phyloP scores from a whole-genome alignment of 2,329 filamentous ascomycete species.

The Aspergillus neoniger region DNA sequence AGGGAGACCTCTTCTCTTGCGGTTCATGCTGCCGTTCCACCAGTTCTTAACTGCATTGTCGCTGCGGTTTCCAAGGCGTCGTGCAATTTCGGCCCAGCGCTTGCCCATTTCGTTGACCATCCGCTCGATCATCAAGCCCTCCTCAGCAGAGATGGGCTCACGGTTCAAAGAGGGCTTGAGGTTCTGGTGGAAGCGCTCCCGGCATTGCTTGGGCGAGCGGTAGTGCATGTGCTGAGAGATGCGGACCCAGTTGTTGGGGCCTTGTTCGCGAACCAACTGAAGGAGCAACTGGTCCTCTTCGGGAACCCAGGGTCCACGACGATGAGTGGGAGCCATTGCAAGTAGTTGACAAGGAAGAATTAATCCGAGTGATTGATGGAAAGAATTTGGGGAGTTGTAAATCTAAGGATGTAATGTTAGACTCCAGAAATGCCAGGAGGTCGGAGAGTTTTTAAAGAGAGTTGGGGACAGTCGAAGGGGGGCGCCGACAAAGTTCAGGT shows the following conservation, averaged over 20 bases:
- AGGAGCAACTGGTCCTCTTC: conserved; percentile 72
- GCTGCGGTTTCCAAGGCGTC: conserved; percentile 77
- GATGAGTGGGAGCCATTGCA: conserved; percentile 55
- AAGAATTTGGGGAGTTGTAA: background rate
- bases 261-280: conserved; percentile 69
- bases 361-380: background rate
- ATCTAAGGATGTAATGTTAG: background rate
- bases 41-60: conserved; percentile 98
- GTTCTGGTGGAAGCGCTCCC: conserved; percentile 92
- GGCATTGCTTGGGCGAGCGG: conserved; percentile 89
- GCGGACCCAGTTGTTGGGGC: conserved; percentile 84
- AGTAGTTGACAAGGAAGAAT: background rate
- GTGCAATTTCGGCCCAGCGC: conserved; percentile 90
- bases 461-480: background rate
- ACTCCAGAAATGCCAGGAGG: background rate
- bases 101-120: conserved; percentile 79
- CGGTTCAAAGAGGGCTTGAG: conserved; percentile 76
- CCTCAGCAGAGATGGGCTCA: conserved; percentile 69
- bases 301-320: conserved; percentile 81
- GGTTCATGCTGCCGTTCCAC: conserved; percentile 94
- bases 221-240: conserved; percentile 75
- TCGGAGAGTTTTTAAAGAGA: conserved; percentile 1
- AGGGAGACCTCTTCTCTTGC: conserved; percentile 59
- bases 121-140: conserved; percentile 72
- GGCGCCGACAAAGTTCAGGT: background rate